Evolutionary conservation across 2,329 filamentous ascomycete genomes (phyloP), one percentile per base, ranked within the genome.

Genomic region (Microsporum canis): DNA sequence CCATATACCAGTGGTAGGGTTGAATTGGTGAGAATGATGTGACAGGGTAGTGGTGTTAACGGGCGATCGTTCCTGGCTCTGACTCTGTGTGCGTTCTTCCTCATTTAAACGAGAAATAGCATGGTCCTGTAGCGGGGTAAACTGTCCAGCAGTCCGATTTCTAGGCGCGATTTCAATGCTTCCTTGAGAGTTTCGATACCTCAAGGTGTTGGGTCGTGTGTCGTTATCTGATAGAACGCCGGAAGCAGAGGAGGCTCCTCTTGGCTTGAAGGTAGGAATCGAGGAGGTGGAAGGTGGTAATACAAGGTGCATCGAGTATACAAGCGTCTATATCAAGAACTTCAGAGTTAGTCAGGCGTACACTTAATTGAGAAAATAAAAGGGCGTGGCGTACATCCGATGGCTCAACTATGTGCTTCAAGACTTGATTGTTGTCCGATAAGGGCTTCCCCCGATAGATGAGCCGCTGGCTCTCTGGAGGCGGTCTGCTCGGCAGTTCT

Each of bases 401-500:
- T 14, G 76, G 71, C 45, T 80, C 79, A 63, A 86, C 75, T 3
- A 83, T 73, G 39, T 76, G 73, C 34, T 72, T 71, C 60, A 86
- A 70, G 0, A 75, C 79, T 41, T 77, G 76, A 27, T 73, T 71
- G 62, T 81, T 76, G 64, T 80, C 75, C 5, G 76, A 68, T 5
- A 85, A 74, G 33, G 79, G 77, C 61, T 79, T 76, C 23, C 84
- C 84, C 57, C 77, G 73, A 65, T 84, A 84, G 23, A 86, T 84
- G 62, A 86, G 69, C 49, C 82, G 76, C 72, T 85, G 83, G 49
- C 74, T 70, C 17, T 74, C 69, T 0, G 78, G 74, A 6, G 71
- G 58, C 36, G 80, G 78, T 60, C 74, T 73, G 34, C 73, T 73
- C 6, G 79, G 74, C n/a, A 84, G 69, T 7, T 74, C 71, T 62